Evolutionary conservation across 495 filamentous ascomycete genomes (phyloP), one percentile per base, ranked within the genome.

Genomic region (Sabuloglossum arenarium): DNA sequence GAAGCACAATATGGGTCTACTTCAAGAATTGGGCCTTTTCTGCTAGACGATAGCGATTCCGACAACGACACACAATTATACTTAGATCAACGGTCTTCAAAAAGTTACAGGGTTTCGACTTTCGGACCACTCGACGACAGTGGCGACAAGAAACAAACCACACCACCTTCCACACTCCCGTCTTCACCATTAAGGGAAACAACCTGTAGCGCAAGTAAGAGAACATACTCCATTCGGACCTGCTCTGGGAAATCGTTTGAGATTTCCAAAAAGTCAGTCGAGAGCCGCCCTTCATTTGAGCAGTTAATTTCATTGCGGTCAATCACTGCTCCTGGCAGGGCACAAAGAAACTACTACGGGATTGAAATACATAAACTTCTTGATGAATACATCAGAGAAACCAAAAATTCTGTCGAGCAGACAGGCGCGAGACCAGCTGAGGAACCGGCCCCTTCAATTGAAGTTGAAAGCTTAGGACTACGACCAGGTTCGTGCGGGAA

Each of bases 331-430:
- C 71, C 82, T 58, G 82, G 85, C 32, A 72, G 79, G 59, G 86
- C 87, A n/a, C 79, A 78, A 60, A 84, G 80, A 65, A 84, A 77
- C 64, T 96, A 85, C 64, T 98, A 90, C 66, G 91, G 91, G 8
- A 82, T 98, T 56, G 80, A 94, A 27, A 90, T 98, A 19, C 87
- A 94, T 61, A 68, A 75, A 46, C 68, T 96, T 24, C 70, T 96
- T 43, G 84, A 90, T 54, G 73, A 84, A 4, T 75, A 71, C 5
- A 74, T 80, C n/a, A 67, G 67, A n/a, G 69, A 71, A 9, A 57
- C 58, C 10, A 62, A 65, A 19, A 47, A 57, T 16, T 46, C 59
- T 16, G 49, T 58, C 1, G 66, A 70, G 23, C 68, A 77, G 37
- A 68, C 75, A 16, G 54, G 60, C 66, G 27, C 60, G 62, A 25